phyloP scores from a whole-genome alignment of 225 moss, liverwort and hornwort genomes.

The Physcomitrellopsis africana region DNA sequence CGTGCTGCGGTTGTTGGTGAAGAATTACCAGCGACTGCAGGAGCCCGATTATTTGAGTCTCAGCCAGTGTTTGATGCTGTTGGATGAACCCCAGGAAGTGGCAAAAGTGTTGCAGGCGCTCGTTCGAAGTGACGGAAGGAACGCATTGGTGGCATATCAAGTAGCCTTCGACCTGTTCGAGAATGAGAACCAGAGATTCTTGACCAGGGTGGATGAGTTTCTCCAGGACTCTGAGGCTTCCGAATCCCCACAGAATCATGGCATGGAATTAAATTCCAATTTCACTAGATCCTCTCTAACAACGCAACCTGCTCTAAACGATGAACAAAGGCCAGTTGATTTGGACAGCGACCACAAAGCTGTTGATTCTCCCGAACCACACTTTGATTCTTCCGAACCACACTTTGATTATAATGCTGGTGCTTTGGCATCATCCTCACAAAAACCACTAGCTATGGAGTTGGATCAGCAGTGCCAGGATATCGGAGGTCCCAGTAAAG shows the following conservation, averaged over 20 bases:
- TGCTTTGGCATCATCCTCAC: constrained; percentile 34
- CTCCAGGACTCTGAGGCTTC: constrained; percentile 49
- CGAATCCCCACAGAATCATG: neutral
- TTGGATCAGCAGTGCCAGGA: constrained; percentile 31
- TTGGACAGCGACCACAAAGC: constrained; percentile 42
- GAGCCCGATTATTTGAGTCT: constrained; percentile 86
- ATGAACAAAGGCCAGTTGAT: constrained; percentile 32
- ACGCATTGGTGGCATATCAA: constrained; percentile 78
- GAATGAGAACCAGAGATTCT: constrained; percentile 83
- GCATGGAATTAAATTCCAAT: neutral
- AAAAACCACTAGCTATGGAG: constrained; percentile 19
- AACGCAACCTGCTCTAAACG: neutral
- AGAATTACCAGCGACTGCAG: constrained; percentile 69
- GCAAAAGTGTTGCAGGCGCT: constrained; percentile 69
- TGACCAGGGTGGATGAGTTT: constrained; percentile 64
- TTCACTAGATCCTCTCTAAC: neutral
- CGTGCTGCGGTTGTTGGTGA: constrained; percentile 79
- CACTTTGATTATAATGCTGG: constrained; percentile 17
- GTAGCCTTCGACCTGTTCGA: constrained; percentile 96
- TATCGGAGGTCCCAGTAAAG: constrained; percentile 31
- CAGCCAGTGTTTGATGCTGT: constrained; percentile 89
- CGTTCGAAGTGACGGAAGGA: constrained; percentile 54
- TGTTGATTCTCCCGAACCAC: constrained; percentile 17
- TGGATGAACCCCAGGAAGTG: constrained; percentile 80
- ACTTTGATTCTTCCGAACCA: constrained; percentile 19